Base-by-base conservation (phyloP, 2,329 filamentous ascomycete genomes). In the Fusarium verticillioides region DNA sequence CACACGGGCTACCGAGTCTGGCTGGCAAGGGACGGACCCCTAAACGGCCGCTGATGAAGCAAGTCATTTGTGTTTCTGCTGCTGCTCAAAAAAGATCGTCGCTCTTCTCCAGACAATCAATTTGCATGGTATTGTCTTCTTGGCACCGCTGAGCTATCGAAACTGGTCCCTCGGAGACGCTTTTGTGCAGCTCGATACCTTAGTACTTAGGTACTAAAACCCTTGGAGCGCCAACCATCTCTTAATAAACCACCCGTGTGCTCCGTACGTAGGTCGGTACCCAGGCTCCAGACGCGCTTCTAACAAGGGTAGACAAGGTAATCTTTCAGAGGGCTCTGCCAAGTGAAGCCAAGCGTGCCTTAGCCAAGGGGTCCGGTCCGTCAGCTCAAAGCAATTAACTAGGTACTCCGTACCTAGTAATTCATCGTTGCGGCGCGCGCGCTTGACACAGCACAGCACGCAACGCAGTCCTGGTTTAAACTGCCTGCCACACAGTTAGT, bases 401-500 rank as follows among this genome's bases (percentile, higher is more conserved):
- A 34, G 23, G 23, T 23, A 23, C 23, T 3, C 23, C 23, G 11
- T 26, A 26, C 26, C 26, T 26, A 26, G 26, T 32, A 26, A 44
- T 49, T 52, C 47, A 63, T 70, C 65, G 43, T 69, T 69, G 53
- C 60, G 63, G 69, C 67, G 53, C 62, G 53, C 62, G 60, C 66
- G 69, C 73, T 75, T 74, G 66, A 66, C 71, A 65, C 30, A 50
- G 30, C 47, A 50, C 50, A 30, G 30, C 47, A 50, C 53, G 73
- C 73, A 66, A 50, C 53, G 70, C 71, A 66, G 74, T 77, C 66
- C 61, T 70, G 50, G 52, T 65, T 60, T 60, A 57, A 34, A 34
- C 47, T 36, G 47, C 47, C 63, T 70, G 57, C 63, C 75, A 62
- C 73, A 75, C 69, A 69, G 71, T 74, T 65, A 69, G 73, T 74